Base-by-base conservation (phyloP, 1,139 yeast genomes). In the Lodderomyces theae region DNA sequence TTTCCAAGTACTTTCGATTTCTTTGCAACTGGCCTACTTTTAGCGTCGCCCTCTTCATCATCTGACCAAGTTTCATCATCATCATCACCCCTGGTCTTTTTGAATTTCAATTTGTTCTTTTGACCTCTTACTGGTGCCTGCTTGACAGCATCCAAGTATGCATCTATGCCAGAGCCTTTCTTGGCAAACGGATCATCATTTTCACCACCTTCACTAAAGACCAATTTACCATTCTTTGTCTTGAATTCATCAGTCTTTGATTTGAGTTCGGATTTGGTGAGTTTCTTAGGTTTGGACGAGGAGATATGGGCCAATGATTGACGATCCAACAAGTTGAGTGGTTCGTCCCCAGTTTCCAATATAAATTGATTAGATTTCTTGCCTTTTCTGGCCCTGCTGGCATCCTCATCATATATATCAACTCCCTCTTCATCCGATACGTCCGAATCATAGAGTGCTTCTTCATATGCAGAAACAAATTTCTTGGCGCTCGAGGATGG, bases 121-220 rank as follows among this genome's bases (percentile, higher is more conserved):
- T 87, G 96, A 43, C 97, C 96, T 64, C 95, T 82, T 4, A 87
- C 79, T 32, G 98, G 97, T 23, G 92, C 97, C 53, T 84, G 87
- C 60, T 80, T 84, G 30, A 92, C 88, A 10, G 97, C 98, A 50
- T 88, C 96, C 52, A 89, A 78, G 59, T 92, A 92, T 1, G 97
- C 97, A 59, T 87, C 87, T 48, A 90, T 78, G 19, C 96, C 94
- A 6, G 74, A 63, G 10, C 69, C 72, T 43, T 60, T 60, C 29
- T 60, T 56, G n/a, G 65, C 61, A 52, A 80, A 63, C 40, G 80
- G 79, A 59, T 80, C 85, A 36, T 34, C 36, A 13, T 10, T 34
- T 12, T 15, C 28, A 3, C 32, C 38, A 26, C 23, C 12, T 13
- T 67, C 72, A 45, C 69, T 73, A 45, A 78, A 67, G 28, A 79